Conservation (phyloP, 192 early-diverging fungal genomes). For the Ramicandelaber brevisporus region DNA sequence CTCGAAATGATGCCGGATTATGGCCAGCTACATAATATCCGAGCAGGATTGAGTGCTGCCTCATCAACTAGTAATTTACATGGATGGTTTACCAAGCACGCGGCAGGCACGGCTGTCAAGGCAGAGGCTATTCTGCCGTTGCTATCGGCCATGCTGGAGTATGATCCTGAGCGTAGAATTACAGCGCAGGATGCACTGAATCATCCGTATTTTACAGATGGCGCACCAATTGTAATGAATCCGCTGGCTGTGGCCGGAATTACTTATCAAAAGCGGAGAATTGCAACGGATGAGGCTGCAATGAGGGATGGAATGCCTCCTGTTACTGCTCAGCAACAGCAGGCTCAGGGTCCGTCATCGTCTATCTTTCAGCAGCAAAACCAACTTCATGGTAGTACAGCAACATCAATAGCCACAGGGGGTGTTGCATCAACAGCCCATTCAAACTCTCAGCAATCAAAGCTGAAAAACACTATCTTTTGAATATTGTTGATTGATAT, state of each 20-base stretch:
- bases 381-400: too few relatives aligned
- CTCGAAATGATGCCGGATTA: slow-evolving; percentile 48
- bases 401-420: too few relatives aligned
- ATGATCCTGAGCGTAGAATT: slow-evolving; percentile 51
- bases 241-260: neutral
- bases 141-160: slow-evolving; percentile 48
- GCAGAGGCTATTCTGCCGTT: slow-evolving; percentile 36
- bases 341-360: too few relatives aligned
- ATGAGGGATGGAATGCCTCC: too few relatives aligned
- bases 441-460: too few relatives aligned
- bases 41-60: slow-evolving; percentile 21
- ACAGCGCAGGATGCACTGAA: slow-evolving; percentile 49
- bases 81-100: slow-evolving; percentile 10
- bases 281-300: slow-evolving; percentile 1
- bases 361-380: too few relatives aligned
- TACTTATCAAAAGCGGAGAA: slow-evolving; percentile 1
- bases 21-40: slow-evolving; percentile 26
- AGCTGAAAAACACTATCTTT: too few relatives aligned
- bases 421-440: too few relatives aligned
- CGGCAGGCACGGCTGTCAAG: slow-evolving; percentile 13
- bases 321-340: too few relatives aligned
- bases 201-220: slow-evolving; percentile 65
- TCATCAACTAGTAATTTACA: slow-evolving; percentile 17
- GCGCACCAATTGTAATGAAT: slow-evolving; percentile 22
- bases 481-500: too few relatives aligned